Evolutionary conservation across 1,284 basidiomycete species (phyloP), one percentile per base, ranked within the genome.

Genomic region (Ustilago loliicola): DNA sequence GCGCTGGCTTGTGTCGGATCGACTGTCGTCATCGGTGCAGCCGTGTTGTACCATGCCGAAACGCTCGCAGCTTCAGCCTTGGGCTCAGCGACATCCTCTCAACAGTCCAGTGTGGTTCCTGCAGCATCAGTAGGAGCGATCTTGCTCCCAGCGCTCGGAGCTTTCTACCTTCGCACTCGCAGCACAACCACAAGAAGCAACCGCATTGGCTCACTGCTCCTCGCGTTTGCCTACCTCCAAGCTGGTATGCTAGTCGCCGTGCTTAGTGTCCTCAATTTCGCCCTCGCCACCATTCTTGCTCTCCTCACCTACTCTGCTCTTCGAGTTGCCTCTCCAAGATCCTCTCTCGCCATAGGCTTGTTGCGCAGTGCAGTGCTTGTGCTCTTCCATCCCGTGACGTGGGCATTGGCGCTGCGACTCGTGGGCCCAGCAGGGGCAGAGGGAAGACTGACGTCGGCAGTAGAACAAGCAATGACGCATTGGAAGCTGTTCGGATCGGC

Each of bases 191-290:
- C 50, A 25, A 66, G 54, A 9, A 25, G 54, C 9, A 61, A 58
- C n/a, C 64, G 66, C 10, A 61, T 79, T 25, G 77, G 62, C 51
- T 42, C 61, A n/a, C 74, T 77, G n/a, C 52, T 83, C 21, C 70
- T 78, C 21, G 73, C 79, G 8, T 80, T 85, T 52, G 69, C 80
- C 23, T 71, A 81, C 11, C 66, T 85, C 3, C 71, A 84, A 32
- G 76, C 79, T 0, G 82, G 83, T 21, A 81, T 83, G 75, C 61
- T 82, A 0, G 53, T 74, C 6, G 79, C 77, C 9, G 78, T 82
- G 5, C 55, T 83, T 23, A 80, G 77, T 52, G 67, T 82, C 17
- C 68, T 81, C 50, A 85, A 85, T 51, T 81, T 82, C 34, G 64
- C 76, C 9, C 71, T 81, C 23, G 83, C 83, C 5, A 71, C 79